Evolutionary conservation across 1,139 yeast genomes (phyloP), one percentile per base, ranked within the genome.

Genomic region (Hemisphaericaspora lyxosophila): DNA sequence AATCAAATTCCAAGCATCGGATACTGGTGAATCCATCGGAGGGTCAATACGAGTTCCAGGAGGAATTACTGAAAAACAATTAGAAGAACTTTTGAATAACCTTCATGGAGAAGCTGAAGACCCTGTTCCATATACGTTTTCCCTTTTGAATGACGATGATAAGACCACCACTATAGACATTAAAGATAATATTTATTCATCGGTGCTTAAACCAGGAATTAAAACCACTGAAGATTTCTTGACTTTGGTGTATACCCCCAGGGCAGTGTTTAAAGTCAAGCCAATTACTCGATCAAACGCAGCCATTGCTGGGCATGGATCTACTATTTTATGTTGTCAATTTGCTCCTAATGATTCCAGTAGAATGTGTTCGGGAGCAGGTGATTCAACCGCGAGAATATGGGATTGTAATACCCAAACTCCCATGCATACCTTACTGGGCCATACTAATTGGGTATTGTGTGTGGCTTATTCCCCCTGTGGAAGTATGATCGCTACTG

Each of bases 371-470:
- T 85, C 97, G 0, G 99, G 98, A 33, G 89, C 97, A 7, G 99
- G 99, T 32, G 99, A 92, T 59, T 80, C 85, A 31, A 90, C 97
- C n/a, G 97, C 97, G 4, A 73, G 97, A 55, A 79, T 92, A 37
- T 92, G 99, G 99, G 97, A 90, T 62, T 86, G 96, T 60, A 85
- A 88, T 54, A 90, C 97, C 0, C 95, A 87, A 53, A 92, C 98
- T 0, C 96, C 97, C 4, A 67, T 82, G 55, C 75, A 79, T 44
- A 87, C 95, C 0, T 68, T 94, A 39, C 57, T 70, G 12, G 98
- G 98, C 0, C 99, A 92, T 56, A 68, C 80, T 13, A 89, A 89
- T 64, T 94, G 97, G 96, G 97, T 92, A 7, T 67, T 92, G 34
- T 85, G 95, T 55, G 96, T 85, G n/a, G 71, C 87, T 4, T 92